Evolutionary conservation across 345 rosid genomes (phyloP), one percentile per base, ranked within the genome.

Genomic region (Punica granatum): DNA sequence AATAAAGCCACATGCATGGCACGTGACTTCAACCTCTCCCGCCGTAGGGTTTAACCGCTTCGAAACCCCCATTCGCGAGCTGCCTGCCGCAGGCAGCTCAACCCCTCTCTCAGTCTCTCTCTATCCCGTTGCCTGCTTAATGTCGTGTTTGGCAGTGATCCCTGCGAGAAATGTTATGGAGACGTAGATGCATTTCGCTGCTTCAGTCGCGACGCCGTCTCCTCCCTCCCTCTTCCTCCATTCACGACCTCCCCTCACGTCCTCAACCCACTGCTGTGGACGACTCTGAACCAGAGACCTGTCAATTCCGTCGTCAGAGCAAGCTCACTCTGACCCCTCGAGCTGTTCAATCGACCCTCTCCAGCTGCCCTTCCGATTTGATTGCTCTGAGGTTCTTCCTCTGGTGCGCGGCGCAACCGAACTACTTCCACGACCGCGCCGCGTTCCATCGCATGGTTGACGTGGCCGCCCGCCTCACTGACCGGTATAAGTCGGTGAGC

Each of bases 331-430:
- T 90, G 60, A 76, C 84, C 13, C 82, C 84, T 66, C 83, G 78
- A 25, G 64, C 68, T 26, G 90, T 88, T 18, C 75, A 75, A 35
- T 81, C 85, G 36, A 35, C 81, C 30, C 46, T 88, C 25, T 30
- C 77, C 68, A 60, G 74, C 59, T 88, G 88, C 73, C 73, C 86
- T 12, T 74, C 84, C 70, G 90, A 86, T 76, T 83, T 90, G 70
- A 72, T 86, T 56, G 72, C 92, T 16, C 73, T 88, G 72, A 79
- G 79, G 64, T 77, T 80, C 73, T 90, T 90, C 75, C 67, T 90
- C 63, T 83, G 82, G 84, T 82, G 86, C 70, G 85, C 90, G 46
- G 75, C 67, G 77, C 90, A 82, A 28, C 75, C 68, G 37, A 65
- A 80, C 68, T 83, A 83, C 73, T 86, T 80, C 72, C 92, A 82